phyloP scores from a whole-genome alignment of 805 yeast species.

The Metschnikowia koreensis region DNA sequence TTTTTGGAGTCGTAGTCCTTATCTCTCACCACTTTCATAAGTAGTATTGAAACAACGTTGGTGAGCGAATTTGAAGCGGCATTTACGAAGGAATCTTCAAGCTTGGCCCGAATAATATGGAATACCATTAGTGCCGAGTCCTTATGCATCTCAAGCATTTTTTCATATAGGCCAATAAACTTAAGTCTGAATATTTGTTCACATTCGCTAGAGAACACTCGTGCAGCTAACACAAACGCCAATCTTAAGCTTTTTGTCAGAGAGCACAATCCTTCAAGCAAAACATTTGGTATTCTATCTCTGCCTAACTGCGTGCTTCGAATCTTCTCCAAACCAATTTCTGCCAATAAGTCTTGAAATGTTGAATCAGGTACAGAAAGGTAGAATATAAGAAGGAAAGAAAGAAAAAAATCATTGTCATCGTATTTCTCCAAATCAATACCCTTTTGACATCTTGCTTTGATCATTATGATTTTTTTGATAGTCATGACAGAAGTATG shows the following conservation, averaged over 20 bases:
- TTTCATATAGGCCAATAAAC: slow-evolving; percentile 29
- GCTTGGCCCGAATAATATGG: slow-evolving; percentile 29
- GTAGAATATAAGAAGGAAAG: slow-evolving; percentile 33
- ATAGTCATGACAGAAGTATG: slow-evolving; percentile 38
- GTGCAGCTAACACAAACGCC: slow-evolving; percentile 30
- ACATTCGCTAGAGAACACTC: slow-evolving; percentile 25
- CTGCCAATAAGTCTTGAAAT: slow-evolving; percentile 24
- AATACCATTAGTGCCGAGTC: slow-evolving; percentile 27
- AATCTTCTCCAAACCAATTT: slow-evolving; percentile 20
- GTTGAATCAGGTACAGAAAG: slow-evolving; percentile 25
- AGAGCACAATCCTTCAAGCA: slow-evolving; percentile 26
- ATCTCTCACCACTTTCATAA: slow-evolving; percentile 18
- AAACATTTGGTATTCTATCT: slow-evolving; percentile 26
- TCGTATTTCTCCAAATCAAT: not conserved
- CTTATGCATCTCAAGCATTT: slow-evolving; percentile 23
- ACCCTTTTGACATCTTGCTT: not conserved
- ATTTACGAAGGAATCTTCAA: slow-evolving; percentile 28
- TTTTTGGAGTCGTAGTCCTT: slow-evolving; percentile 13
- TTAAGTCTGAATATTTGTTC: slow-evolving; percentile 30
- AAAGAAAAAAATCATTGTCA: slow-evolving; percentile 2
- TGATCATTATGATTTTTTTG: not conserved
- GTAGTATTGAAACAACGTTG: slow-evolving; percentile 28
- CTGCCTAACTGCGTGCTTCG: slow-evolving; percentile 11
- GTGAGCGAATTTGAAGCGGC: slow-evolving; percentile 28
- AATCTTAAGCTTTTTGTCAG: slow-evolving; percentile 22